Base-by-base conservation (phyloP, 1,139 yeast genomes). In the Kodamaea alishanica region DNA sequence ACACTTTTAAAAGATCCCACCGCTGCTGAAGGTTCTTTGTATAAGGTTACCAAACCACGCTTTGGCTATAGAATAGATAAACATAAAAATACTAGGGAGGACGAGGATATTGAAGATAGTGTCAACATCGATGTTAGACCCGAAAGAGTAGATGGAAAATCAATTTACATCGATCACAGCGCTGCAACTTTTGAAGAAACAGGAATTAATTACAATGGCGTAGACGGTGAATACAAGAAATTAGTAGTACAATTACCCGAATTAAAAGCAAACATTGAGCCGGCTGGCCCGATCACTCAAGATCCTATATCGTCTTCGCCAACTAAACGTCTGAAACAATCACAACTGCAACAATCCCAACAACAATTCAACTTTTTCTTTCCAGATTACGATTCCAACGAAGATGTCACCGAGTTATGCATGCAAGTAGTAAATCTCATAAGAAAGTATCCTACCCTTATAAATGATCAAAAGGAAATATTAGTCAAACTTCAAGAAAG, bases 1-100 rank as follows among this genome's bases (percentile, higher is more conserved):
- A 61, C 70, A n/a, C 60, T 82, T 29, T 63, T 83, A 26, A 70
- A 81, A 46, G 88, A 81, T 55, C 79, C 85, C 2, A 77, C 77
- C 26, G 55, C 55, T 1, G 74, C 73, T 35, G 89, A 81, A 48
- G 73, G 65, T 24, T 60, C 72, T 2, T 54, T 81, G 32, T 79
- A 79, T 49, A 63, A 59, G 28, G 60, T 71, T n/a, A 60, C 38
- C 35, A 46, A 45, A 26, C 46, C 46, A 5, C 20, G 20, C 20
- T 15, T 4, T 15, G 20, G 20, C 20, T 15, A 15, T 15, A 15
- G 20, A 15, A 3, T 15, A 28, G 27, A 8, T 25, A 29, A 29
- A 7, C 26, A 31, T 22, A 35, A 28, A 23, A 39, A 37, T 24
- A 12, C 31, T 6, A 26, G 33, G 24, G 40, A 30, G 6, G 34